Evolutionary conservation across 1,284 basidiomycete genomes (phyloP).

Genomic region (Pseudozyma hubeiensis): DNA sequence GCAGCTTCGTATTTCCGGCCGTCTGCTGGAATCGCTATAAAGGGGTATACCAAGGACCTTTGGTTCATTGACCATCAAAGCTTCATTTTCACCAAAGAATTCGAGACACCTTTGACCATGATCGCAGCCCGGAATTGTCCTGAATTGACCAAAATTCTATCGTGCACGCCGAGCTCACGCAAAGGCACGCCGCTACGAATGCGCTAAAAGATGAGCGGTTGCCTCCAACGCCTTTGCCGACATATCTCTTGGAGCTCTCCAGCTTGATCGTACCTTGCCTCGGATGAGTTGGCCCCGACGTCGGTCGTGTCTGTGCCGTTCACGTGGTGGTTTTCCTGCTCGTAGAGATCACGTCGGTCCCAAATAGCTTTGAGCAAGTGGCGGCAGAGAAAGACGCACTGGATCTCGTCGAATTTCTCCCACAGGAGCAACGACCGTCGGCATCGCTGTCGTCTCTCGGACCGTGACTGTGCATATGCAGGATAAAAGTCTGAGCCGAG

Average conservation of each 20-base stretch:
- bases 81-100: too few species aligned
- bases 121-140: too few species aligned
- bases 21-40: slow-evolving; percentile 14
- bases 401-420: slow-evolving; percentile 19
- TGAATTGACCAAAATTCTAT: too few species aligned
- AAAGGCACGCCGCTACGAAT: too few species aligned
- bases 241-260: slow-evolving; percentile 16
- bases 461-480: slow-evolving; percentile 6
- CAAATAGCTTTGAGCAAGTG: slow-evolving; percentile 24
- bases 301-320: background rate
- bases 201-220: slow-evolving; percentile 18
- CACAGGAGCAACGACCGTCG: slow-evolving; percentile 17
- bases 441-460: slow-evolving; percentile 15
- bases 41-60: slow-evolving; percentile 15
- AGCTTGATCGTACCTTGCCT: slow-evolving; percentile 11
- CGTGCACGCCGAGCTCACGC: too few species aligned
- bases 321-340: background rate
- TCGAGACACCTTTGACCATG: too few species aligned
- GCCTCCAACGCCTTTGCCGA: slow-evolving; percentile 19
- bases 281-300: background rate
- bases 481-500: slow-evolving; percentile 8
- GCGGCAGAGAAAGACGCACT: slow-evolving; percentile 21
- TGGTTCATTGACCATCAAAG: slow-evolving; percentile 14
- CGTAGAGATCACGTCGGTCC: slow-evolving; percentile 19
- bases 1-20: slow-evolving; percentile 15